Percentiles rank a stretch among this genome's conserved stretches.
Evolutionary conservation across 78 protist species (phyloP).

Genomic region (Neovahlkampfia damariscottae): DNA sequence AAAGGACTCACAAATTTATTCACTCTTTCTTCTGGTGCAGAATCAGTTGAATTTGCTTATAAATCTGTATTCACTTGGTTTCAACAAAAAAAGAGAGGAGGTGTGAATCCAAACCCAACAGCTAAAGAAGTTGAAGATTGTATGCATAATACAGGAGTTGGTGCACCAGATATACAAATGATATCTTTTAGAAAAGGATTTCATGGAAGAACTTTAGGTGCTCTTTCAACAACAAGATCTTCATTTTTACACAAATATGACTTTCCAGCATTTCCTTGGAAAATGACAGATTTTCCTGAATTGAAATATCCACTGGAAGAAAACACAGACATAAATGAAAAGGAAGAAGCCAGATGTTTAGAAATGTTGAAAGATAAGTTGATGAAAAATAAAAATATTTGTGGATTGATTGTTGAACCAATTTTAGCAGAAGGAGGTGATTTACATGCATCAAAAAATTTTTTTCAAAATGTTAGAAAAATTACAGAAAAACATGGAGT

Average conservation of each 20-base stretch:
- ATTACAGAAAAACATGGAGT: constrained; percentile 28
- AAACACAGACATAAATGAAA: constrained; percentile 31
- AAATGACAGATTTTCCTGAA: constrained; percentile 51
- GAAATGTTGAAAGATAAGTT: constrained; percentile 40
- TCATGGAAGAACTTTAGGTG: constrained; percentile 62
- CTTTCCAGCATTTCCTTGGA: constrained; percentile 68
- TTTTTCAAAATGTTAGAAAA: constrained; percentile 6
- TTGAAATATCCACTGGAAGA: constrained; percentile 59
- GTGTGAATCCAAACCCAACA: constrained; percentile 16
- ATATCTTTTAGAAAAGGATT: constrained; percentile 46
- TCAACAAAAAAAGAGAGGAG: background rate
- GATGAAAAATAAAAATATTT: constrained; percentile 40
- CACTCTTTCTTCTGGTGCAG: constrained; percentile 52
- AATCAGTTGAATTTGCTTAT: constrained; percentile 59
- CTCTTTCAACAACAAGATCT: constrained; percentile 57
- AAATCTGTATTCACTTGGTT: constrained; percentile 51
- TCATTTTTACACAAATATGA: constrained; percentile 64
- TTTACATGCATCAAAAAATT: constrained; percentile 16
- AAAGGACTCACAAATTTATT: constrained; percentile 42
- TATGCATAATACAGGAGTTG: constrained; percentile 55
- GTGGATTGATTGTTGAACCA: constrained; percentile 48
- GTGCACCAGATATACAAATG: constrained; percentile 51
- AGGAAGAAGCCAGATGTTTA: constrained; percentile 51
- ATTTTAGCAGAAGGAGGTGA: constrained; percentile 67
- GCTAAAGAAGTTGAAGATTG: constrained; percentile 44